Evolutionary conservation across 2,329 filamentous ascomycete genomes (phyloP).

Genomic region (Cucurbitaria berberidis): DNA sequence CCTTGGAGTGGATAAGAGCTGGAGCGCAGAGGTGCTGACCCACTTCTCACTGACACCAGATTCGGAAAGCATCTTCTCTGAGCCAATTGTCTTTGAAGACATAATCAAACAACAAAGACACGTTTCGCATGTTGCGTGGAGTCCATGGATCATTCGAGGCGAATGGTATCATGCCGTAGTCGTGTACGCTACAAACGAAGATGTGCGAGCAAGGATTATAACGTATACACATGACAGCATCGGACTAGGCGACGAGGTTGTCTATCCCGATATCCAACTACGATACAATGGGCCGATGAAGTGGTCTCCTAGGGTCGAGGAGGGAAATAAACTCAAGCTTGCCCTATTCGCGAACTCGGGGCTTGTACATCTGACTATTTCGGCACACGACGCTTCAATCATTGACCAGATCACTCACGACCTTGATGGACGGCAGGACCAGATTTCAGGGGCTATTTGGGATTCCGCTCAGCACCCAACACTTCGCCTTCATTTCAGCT

Average conservation of each 20-base stretch:
- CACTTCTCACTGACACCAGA: constrained; percentile 29
- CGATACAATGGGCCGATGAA: constrained; percentile 36
- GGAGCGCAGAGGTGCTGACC: constrained; percentile 37
- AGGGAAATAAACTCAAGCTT: constrained; percentile 27
- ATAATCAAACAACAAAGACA: constrained; percentile 40
- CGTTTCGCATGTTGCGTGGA: constrained; percentile 48
- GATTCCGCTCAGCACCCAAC: constrained; percentile 25
- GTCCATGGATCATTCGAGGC: constrained; percentile 42
- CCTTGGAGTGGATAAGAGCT: constrained; percentile 26
- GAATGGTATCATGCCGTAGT: constrained; percentile 38
- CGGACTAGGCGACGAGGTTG: constrained; percentile 28
- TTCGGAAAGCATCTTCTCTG: constrained; percentile 13
- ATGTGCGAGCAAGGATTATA: constrained; percentile 35
- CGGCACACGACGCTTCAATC: constrained; percentile 29
- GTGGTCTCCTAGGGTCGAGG: constrained; percentile 30
- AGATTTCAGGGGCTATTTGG: constrained; percentile 46
- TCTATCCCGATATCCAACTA: constrained; percentile 29
- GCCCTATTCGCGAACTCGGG: constrained; percentile 41
- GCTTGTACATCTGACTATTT: constrained; percentile 35
- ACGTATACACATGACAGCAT: constrained; percentile 21
- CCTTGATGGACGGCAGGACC: constrained; percentile 53
- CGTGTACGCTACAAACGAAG: constrained; percentile 45
- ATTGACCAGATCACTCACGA: constrained; percentile 32
- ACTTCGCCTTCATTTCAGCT: constrained; percentile 46
- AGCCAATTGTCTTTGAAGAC: constrained; percentile 38